Conservation (phyloP, 108 stramenopile species). For the Fistulifera solaris region DNA sequence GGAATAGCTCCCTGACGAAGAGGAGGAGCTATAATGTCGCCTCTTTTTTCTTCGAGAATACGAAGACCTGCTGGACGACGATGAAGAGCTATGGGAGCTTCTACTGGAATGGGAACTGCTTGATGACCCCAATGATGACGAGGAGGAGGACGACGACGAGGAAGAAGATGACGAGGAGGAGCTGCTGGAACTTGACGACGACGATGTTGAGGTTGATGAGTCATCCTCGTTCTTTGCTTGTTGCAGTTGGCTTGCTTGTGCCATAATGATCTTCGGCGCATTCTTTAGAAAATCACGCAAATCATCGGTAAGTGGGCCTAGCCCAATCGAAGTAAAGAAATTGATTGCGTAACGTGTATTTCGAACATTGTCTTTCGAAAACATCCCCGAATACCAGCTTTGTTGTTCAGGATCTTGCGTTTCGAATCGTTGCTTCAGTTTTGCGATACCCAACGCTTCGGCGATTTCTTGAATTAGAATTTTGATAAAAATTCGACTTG, state of each 20-base stretch:
- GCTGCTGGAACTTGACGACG: constrained; percentile 40
- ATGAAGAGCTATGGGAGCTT: too few relatives aligned
- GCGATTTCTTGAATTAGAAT: constrained; percentile 95
- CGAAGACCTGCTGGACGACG: too few relatives aligned
- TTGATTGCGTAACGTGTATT: constrained; percentile 98
- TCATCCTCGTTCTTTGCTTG: constrained; percentile 51
- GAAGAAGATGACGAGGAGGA: constrained; percentile 28
- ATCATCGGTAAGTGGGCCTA: constrained; percentile 96
- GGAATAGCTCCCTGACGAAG: too few relatives aligned
- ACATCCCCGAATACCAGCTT: constrained; percentile 88
- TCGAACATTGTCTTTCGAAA: constrained; percentile 90
- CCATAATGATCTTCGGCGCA: constrained; percentile 80
- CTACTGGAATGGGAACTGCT: too few relatives aligned
- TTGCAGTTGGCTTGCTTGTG: constrained; percentile 59
- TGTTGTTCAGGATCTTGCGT: constrained; percentile 53
- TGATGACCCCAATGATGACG: neutral
- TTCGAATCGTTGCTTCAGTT: constrained; percentile 81
- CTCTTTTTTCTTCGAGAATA: too few relatives aligned
- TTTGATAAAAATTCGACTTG: constrained; percentile 97
- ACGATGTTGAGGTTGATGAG: constrained; percentile 32
- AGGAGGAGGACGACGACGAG: constrained; percentile 29
- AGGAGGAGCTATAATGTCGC: too few relatives aligned
- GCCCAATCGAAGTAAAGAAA: constrained; percentile 97
- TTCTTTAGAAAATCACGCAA: constrained; percentile 90
- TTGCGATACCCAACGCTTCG: constrained; percentile 89